Evolutionary conservation across 306 rosid species (phyloP).

Genomic region (Spatholobus suberectus): DNA sequence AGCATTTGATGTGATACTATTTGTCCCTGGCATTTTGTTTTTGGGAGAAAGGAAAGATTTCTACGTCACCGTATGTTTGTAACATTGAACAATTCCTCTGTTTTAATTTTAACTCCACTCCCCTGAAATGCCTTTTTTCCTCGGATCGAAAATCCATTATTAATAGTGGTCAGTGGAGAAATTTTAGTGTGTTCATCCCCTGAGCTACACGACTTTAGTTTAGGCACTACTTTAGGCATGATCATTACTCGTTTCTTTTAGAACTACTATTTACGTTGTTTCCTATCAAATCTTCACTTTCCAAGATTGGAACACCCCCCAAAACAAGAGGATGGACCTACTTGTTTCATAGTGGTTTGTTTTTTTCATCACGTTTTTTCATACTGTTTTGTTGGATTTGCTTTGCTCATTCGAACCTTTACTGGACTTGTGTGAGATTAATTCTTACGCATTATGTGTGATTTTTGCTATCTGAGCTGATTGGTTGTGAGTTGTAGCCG

Average conservation of each 20-base stretch:
- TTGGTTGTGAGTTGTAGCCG: background rate
- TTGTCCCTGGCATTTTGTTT: background rate
- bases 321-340: no score
- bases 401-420: background rate
- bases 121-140: background rate
- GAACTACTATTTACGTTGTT: background rate
- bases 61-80: background rate
- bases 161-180: background rate
- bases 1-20: constrained; percentile 6
- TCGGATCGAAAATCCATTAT: background rate
- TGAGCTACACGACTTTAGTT: background rate
- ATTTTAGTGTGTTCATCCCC: background rate
- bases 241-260: background rate
- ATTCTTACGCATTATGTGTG: background rate
- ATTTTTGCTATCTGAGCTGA: background rate
- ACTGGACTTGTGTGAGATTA: background rate
- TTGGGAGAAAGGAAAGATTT: background rate
- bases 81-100: background rate
- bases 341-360: background rate
- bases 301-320: background rate
- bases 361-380: background rate
- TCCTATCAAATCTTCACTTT: background rate
- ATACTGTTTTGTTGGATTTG: background rate
- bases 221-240: background rate
- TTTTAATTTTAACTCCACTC: background rate